A percentile compares a stretch with the other conserved stretches of the same genome.
Evolutionary conservation across 2,329 filamentous ascomycete species (phyloP).

Genomic region (Tolypocladium tundrense): DNA sequence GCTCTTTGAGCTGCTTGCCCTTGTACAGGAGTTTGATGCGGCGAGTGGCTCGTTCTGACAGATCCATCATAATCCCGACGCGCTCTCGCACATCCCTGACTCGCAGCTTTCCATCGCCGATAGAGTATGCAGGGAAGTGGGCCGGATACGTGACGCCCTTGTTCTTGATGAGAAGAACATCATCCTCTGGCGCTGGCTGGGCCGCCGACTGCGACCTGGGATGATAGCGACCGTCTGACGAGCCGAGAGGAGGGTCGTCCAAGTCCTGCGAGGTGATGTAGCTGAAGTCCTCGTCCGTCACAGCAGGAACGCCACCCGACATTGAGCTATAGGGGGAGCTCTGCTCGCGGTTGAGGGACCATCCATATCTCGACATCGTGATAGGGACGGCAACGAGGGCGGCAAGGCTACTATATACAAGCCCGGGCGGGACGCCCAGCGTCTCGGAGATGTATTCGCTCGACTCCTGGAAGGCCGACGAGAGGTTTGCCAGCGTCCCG

Average conservation of each 20-base stretch:
- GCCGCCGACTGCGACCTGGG: slow-evolving; percentile 23
- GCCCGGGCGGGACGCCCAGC: slow-evolving; percentile 36
- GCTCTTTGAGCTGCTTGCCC: slow-evolving; percentile 59
- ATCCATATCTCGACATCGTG: slow-evolving; percentile 46
- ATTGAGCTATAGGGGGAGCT: slow-evolving; percentile 43
- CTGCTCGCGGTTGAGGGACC: slow-evolving; percentile 32
- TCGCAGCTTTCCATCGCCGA: slow-evolving; percentile 61
- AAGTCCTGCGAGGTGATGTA: slow-evolving; percentile 76
- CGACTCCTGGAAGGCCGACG: slow-evolving; percentile 34
- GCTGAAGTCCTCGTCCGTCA: slow-evolving; percentile 68
- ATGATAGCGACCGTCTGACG: slow-evolving; percentile 28
- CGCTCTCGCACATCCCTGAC: slow-evolving; percentile 58
- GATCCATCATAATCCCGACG: slow-evolving; percentile 55
- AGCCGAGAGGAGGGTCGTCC: slow-evolving; percentile 29
- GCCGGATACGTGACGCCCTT: slow-evolving; percentile 56
- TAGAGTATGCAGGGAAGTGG: slow-evolving; percentile 65
- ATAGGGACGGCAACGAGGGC: slow-evolving; percentile 38
- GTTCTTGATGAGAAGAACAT: slow-evolving; percentile 61
- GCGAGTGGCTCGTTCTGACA: slow-evolving; percentile 40
- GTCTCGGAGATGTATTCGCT: slow-evolving; percentile 42
- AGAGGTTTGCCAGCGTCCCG: slow-evolving; percentile 38
- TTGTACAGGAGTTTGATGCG: slow-evolving; percentile 64
- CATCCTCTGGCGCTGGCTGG: slow-evolving; percentile 44
- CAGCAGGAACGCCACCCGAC: slow-evolving; percentile 42
- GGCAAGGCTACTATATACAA: slow-evolving; percentile 40